phyloP scores from a whole-genome alignment of 306 rosid genomes.

The Abrus precatorius region DNA sequence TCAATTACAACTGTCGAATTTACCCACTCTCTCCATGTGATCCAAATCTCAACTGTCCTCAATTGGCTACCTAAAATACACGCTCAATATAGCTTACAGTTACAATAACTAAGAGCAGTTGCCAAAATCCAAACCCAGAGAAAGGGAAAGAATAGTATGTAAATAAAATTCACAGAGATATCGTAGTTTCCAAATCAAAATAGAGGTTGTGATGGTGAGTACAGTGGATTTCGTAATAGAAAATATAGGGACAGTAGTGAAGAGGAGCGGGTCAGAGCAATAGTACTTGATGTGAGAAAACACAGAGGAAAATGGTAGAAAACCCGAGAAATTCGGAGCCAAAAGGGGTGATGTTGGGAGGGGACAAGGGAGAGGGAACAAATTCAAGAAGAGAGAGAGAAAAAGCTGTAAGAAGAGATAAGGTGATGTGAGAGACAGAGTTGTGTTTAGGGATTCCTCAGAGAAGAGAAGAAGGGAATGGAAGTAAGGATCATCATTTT shows the following conservation, averaged over 20 bases:
- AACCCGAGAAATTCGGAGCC: constrained; percentile 45
- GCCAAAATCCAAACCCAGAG: not conserved
- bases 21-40: constrained; percentile 27
- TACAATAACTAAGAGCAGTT: not conserved
- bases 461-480: not conserved
- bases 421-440: constrained; percentile 18
- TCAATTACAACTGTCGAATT: constrained; percentile 26
- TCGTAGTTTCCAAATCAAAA: constrained; percentile 20
- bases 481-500: constrained; percentile 3
- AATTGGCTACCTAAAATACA: not conserved
- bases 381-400: constrained; percentile 31
- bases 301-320: constrained; percentile 23
- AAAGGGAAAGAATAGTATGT: not conserved
- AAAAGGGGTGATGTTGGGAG: constrained; percentile 2
- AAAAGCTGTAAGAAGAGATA: not conserved
- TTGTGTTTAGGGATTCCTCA: constrained; percentile 56
- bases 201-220: not conserved
- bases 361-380: constrained; percentile 35
- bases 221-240: not conserved
- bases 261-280: constrained; percentile 18
- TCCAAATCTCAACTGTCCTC: constrained; percentile 26
- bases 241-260: not conserved
- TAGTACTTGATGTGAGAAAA: constrained; percentile 42
- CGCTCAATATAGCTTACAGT: constrained; percentile 41
- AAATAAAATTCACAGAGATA: not conserved